Conservation (phyloP, 768 basidiomycete species). For the Lepiota brunneoincarnata region DNA sequence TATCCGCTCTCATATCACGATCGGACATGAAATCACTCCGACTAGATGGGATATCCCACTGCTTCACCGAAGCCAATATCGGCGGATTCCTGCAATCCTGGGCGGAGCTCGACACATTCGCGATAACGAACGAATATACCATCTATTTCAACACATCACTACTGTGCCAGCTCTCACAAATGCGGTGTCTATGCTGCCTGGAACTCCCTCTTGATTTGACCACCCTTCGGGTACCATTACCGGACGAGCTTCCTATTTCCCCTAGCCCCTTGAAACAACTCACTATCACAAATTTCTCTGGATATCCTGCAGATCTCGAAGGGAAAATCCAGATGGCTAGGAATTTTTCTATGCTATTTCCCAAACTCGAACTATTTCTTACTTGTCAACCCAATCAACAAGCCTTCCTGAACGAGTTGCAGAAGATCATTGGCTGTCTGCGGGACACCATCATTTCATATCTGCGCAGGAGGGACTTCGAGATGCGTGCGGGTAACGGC, state of each 20-base stretch:
- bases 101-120: not conserved
- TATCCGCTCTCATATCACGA: not conserved
- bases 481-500: not conserved
- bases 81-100: not conserved
- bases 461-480: not conserved
- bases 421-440: not conserved
- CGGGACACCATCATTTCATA: not conserved
- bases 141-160: slow-evolving; percentile 2
- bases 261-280: not conserved
- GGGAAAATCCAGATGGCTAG: not conserved
- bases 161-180: not conserved
- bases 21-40: not conserved
- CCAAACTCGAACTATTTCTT: not conserved
- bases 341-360: slow-evolving; percentile 5
- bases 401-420: not conserved
- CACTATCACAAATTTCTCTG: not conserved
- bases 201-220: slow-evolving; percentile 1
- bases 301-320: not conserved
- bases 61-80: slow-evolving; percentile 1
- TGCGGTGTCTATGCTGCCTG: not conserved
- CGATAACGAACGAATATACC: slow-evolving; percentile 1
- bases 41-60: slow-evolving; percentile 1
- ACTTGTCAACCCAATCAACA: not conserved
- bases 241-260: not conserved
- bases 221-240: not conserved